Conservation (phyloP, 2,329 filamentous ascomycete genomes). For the Diaporthe citrichinensis region DNA sequence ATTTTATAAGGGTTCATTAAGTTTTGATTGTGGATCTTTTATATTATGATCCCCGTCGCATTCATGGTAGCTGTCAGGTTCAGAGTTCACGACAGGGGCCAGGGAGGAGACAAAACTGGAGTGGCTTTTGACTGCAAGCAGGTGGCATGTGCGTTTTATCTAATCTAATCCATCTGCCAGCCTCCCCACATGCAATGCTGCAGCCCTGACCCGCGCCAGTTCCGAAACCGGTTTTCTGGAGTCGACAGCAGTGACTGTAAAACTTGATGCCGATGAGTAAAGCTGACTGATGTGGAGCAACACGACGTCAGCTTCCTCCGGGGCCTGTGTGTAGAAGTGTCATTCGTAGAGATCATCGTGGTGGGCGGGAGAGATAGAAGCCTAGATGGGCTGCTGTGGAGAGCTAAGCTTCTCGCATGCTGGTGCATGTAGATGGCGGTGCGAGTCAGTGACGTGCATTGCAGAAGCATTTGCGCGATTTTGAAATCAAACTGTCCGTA, state of each 20-base stretch:
- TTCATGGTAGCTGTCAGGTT: neutral
- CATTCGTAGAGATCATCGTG: neutral
- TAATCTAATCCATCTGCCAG: conserved; percentile 18
- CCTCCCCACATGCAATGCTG: neutral
- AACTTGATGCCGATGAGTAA: neutral
- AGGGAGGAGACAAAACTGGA: neutral
- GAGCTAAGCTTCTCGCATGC: neutral
- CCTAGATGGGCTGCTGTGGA: neutral
- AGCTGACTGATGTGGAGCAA: neutral
- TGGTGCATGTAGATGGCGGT: neutral
- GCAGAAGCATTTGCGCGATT: conserved; percentile 7
- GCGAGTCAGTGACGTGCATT: conserved; percentile 11
- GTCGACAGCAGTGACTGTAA: neutral
- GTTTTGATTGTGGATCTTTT: neutral
- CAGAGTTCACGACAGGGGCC: neutral
- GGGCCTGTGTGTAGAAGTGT: neutral
- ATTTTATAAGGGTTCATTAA: neutral
- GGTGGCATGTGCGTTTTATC: conserved; percentile 1
- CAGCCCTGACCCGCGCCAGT: neutral
- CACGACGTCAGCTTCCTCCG: conserved; percentile 8
- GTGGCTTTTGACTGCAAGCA: neutral
- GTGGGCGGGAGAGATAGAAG: neutral
- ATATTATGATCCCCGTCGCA: neutral
- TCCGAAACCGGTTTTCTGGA: conserved; percentile 7
- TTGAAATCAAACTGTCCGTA: neutral